Base-by-base conservation (phyloP, 768 basidiomycete species). In the Pluteus cervinus region DNA sequence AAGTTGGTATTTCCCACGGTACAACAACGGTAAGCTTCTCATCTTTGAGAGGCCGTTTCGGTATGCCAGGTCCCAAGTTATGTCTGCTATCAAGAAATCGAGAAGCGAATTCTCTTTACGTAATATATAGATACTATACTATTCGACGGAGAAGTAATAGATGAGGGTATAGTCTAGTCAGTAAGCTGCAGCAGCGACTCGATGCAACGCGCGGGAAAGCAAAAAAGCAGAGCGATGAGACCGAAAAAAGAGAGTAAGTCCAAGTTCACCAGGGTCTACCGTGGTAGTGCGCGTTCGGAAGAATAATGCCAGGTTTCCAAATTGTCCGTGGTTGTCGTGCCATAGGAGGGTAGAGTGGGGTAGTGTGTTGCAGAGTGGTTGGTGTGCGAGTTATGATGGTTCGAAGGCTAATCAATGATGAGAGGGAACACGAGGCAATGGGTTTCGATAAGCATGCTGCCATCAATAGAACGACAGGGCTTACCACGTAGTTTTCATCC, bases 221-320 rank as follows among this genome's bases (percentile, higher is more conserved):
- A 28, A 28, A 9, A 14, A 28, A 28, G 9, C 9, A 34, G 30
- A 28, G 17, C 7, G 12, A 11, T 24, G 11, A 10, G 30, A 29
- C 15, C 1, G 16, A 7, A 30, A 36, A 25, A 35, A 39, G 24
- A 35, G 25, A 40, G 32, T 32, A 33, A 41, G 32, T 40, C 37
- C 26, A 39, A 24, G 33, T 40, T 59, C 64, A 21, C n/a, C 20
- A 16, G 26, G 29, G 69, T 81, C 48, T 76, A 73, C 53, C 79
- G 78, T 24, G 80, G 59, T 43, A 73, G 75, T 6, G 69, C 66
- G 23, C 81, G 75, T 55, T 81, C 79, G 24, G 80, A 75, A 32
- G 79, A 79, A 40, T 81, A 81, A 45, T 81, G 75, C 81, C 81
- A 83, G 28, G 51, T 67, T 55, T 79, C 75, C 55, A 80, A 68